Conservation (phyloP, 2,329 filamentous ascomycete genomes). For the Echinosphaeria canescens region DNA sequence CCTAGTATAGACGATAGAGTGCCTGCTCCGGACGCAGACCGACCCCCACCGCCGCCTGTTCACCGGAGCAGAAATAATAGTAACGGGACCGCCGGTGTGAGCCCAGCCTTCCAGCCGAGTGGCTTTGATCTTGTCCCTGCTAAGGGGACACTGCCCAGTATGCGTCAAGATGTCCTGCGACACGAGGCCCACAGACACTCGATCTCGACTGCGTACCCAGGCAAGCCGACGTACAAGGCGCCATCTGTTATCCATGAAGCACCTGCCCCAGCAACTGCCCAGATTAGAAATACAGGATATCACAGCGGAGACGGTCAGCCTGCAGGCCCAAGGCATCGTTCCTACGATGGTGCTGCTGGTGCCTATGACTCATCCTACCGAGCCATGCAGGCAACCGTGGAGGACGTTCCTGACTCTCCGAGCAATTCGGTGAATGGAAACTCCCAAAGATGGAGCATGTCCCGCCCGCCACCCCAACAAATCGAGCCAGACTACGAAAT, state of each 20-base stretch:
- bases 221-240: slow-evolving; percentile 27
- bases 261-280: slow-evolving; percentile 17
- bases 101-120: slow-evolving; percentile 16
- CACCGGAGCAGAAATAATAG: slow-evolving; percentile 26
- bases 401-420: slow-evolving; percentile 37
- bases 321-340: slow-evolving; percentile 20
- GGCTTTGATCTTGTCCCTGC: slow-evolving; percentile 17
- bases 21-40: slow-evolving; percentile 15
- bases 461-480: too few relatives aligned
- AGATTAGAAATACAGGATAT: slow-evolving; percentile 4
- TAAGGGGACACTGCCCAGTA: slow-evolving; percentile 20
- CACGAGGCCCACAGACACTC: slow-evolving; percentile 34
- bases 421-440: too few relatives aligned
- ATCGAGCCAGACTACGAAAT: slow-evolving; percentile 15
- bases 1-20: slow-evolving; percentile 9
- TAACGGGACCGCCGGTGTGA: slow-evolving; percentile 16
- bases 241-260: too few relatives aligned
- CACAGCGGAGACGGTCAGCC: slow-evolving; percentile 13
- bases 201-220: slow-evolving; percentile 22
- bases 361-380: slow-evolving; percentile 21
- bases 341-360: slow-evolving; percentile 25
- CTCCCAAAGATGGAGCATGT: too few relatives aligned
- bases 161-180: slow-evolving; percentile 35
- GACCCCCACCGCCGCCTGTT: slow-evolving; percentile 32
- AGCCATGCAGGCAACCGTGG: slow-evolving; percentile 38